These are phyloP conservation scores for Penicillium daleae DNA, from an alignment of 495 filamentous ascomycete genomes.

Conservation along the genomic window DNA sequence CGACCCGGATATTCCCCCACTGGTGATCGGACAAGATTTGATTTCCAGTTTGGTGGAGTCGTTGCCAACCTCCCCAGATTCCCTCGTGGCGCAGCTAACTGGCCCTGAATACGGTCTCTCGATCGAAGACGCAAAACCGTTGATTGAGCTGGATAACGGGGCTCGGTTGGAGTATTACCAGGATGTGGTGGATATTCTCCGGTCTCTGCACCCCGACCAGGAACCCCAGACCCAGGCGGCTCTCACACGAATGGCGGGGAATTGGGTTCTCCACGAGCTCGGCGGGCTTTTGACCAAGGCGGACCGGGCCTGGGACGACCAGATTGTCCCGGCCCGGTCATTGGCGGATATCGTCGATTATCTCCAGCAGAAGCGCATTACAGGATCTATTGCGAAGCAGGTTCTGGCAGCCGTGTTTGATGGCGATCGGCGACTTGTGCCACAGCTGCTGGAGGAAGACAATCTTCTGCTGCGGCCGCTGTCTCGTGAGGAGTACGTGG, in stretches of 20 bases:
- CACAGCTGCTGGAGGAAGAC: conserved; percentile 65
- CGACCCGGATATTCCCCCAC: conserved; percentile 84
- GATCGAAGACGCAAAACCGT: conserved; percentile 83
- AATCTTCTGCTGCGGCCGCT: conserved; percentile 66
- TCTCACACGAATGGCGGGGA: conserved; percentile 52
- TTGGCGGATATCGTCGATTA: conserved; percentile 70
- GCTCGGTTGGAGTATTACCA: conserved; percentile 82
- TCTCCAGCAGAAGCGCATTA: conserved; percentile 69
- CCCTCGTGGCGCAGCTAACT: conserved; percentile 62
- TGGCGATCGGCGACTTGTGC: conserved; percentile 54
- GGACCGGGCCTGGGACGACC: conserved; percentile 55
- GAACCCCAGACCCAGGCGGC: conserved; percentile 29
- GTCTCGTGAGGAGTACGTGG: conserved; percentile 51
- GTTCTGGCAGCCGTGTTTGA: conserved; percentile 66
- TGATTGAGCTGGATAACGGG: conserved; percentile 78
- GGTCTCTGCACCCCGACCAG: conserved; percentile 40
- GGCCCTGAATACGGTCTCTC: conserved; percentile 62
- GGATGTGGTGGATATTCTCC: conserved; percentile 65
- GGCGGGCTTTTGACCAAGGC: conserved; percentile 69
- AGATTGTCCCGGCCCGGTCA: conserved; percentile 58
- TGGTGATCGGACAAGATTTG: conserved; percentile 74
- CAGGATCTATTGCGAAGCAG: conserved; percentile 73
- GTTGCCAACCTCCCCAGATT: conserved; percentile 72
- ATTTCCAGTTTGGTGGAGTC: conserved; percentile 60
- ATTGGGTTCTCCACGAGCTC: conserved; percentile 87